Percentiles rank a stretch among this genome's conserved stretches.
These are phyloP conservation scores for Gloeostereum incarnatum DNA, from an alignment of 768 basidiomycete species.

Conservation along the genomic window DNA sequence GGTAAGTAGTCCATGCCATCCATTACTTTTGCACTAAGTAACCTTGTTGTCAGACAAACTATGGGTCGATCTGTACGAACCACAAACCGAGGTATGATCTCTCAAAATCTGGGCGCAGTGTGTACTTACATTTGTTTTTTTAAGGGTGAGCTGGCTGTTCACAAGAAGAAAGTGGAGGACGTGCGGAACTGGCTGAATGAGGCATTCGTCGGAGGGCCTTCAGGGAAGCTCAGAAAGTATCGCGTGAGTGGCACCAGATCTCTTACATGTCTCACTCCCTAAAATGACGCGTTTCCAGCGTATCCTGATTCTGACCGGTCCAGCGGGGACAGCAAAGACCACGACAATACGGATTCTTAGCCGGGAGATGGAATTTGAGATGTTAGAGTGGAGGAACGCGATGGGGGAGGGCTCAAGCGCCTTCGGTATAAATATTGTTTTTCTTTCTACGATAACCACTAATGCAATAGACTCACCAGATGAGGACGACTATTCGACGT, in stretches of 20 bases:
- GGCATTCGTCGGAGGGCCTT: constrained; percentile 60
- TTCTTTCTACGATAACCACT: background rate
- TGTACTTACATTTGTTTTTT: constrained; percentile 1
- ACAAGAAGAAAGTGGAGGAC: constrained; percentile 71
- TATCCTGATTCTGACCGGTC: constrained; percentile 79
- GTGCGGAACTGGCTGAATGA: constrained; percentile 69
- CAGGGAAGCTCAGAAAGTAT: constrained; percentile 59
- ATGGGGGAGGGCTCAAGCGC: constrained; percentile 35
- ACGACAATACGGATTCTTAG: constrained; percentile 72
- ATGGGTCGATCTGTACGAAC: constrained; percentile 62
- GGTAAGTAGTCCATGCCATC: no score
- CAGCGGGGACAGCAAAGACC: constrained; percentile 88
- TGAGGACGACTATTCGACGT: constrained; percentile 4
- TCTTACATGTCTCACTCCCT: background rate
- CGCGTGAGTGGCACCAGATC: constrained; percentile 39
- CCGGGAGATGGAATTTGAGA: constrained; percentile 63
- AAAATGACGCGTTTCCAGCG: constrained; percentile 34
- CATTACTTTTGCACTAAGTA: background rate
- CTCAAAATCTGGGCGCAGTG: background rate
- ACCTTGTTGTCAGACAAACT: constrained; percentile 27
- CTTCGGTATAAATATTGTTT: constrained; percentile 13
- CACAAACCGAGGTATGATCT: constrained; percentile 39
- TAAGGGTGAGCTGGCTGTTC: constrained; percentile 70
- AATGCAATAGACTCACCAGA: no score
- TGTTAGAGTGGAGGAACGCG: constrained; percentile 80